Conservation (phyloP, 2,329 filamentous ascomycete genomes). For the Apiospora koreana region DNA sequence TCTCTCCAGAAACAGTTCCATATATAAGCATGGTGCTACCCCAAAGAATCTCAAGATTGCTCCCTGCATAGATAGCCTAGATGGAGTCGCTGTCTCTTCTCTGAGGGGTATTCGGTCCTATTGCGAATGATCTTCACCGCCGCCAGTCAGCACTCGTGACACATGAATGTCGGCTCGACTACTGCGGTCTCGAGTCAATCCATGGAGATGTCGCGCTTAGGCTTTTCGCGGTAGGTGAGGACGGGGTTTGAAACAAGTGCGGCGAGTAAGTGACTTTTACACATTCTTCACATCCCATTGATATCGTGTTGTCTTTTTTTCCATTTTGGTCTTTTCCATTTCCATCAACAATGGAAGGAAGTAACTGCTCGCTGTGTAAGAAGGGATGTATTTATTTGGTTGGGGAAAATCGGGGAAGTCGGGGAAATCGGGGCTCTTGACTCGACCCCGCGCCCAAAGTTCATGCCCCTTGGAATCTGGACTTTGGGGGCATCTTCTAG, state of each 20-base stretch:
- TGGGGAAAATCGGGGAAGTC: no score
- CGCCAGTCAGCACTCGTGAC: not conserved
- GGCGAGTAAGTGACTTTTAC: not conserved
- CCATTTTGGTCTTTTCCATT: no score
- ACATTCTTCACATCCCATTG: no score
- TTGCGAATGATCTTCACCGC: not conserved
- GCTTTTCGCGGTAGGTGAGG: not conserved
- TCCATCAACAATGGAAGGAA: no score
- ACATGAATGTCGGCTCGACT: not conserved
- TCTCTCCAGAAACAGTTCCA: not conserved
- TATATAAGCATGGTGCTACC: not conserved
- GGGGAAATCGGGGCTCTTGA: no score
- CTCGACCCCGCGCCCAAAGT: no score
- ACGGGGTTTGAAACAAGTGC: not conserved
- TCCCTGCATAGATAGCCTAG: not conserved
- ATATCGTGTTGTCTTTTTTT: no score
- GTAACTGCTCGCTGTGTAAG: no score
- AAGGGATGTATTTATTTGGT: no score
- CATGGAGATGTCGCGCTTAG: not conserved
- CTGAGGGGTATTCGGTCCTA: not conserved
- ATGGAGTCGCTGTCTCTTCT: not conserved
- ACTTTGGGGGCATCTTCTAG: no score
- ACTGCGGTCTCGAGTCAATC: not conserved
- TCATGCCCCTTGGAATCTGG: no score
- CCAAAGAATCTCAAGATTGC: not conserved